Base-by-base conservation (phyloP, 2,329 filamentous ascomycete genomes). In the Neocucurbitaria cava region DNA sequence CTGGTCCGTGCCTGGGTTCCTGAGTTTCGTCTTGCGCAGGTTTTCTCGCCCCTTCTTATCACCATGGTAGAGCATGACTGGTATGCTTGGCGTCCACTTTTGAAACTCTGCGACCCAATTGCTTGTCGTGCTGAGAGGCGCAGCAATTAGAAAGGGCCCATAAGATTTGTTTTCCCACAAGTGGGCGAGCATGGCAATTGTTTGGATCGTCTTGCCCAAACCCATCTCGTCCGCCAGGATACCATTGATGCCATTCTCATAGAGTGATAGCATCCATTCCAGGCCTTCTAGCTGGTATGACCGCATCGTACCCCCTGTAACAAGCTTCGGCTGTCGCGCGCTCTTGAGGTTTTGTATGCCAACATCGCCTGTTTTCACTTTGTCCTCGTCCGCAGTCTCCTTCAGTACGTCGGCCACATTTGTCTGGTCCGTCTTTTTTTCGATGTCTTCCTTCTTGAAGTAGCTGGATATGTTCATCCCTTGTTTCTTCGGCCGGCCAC, bases 91-190 rank as follows among this genome's bases (percentile, higher is more conserved):
- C 0, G 92, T 91, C 92, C 93, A 99, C 65, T 89, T 89, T 30
- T 87, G 83, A 64, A 98, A 97, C 69, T 99, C 95, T 38, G 95
- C 90, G 38, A 96, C 88, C 95, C 95, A 99, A 71, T 98, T 99
- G 35, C 89, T 92, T 0, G 97, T 83, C 0, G 95, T 98, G 69
- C 92, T 97, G 3, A 98, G 77, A 0, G 95, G 95, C 0, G 93
- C 92, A 6, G 95, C 89, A 48, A 99, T 92, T 20, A 99, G 77
- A 69, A 97, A 96, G 0, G 95, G 95, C 0, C 95, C 95, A 1
- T 95, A 92, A 6, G 88, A 84, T 43, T 94, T 91, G 62, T 94
- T 89, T 67, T 98, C 93, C 62, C 94, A 87, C 13, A 98, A 80
- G 56, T 96, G 87, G 0, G 94, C 94, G 35, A 96, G 88, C 58